Percentiles rank a stretch among this genome's conserved stretches.
Conservation (phyloP, 805 yeast genomes). For the Saccharomycopsis sp. region DNA sequence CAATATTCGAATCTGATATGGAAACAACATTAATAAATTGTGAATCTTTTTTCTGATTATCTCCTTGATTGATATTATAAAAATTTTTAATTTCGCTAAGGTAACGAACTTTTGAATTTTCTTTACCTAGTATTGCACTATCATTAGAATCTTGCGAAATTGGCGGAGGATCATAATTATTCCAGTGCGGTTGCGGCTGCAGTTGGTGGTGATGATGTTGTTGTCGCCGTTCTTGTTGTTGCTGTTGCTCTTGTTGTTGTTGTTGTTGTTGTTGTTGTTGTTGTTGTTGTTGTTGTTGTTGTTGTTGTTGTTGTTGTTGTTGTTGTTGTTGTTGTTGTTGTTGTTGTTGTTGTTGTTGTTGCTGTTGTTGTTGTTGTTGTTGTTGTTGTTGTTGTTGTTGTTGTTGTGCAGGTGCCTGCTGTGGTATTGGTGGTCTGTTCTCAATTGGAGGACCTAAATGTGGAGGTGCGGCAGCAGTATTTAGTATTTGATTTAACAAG, state of each 20-base stretch:
- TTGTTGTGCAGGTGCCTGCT: conserved; percentile 6
- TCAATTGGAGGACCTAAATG: neutral
- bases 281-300: conserved; percentile 6
- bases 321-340: conserved; percentile 8
- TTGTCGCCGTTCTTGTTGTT: neutral
- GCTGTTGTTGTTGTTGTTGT: conserved; percentile 11
- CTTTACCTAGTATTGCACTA: no score
- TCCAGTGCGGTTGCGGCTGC: neutral
- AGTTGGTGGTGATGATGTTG: neutral
- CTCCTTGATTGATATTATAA: conserved; percentile 7
- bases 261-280: conserved; percentile 17
- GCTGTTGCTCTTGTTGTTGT: conserved; percentile 17
- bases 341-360: conserved; percentile 1
- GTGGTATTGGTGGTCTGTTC: neutral
- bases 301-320: conserved; percentile 11
- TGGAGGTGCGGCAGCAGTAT: neutral
- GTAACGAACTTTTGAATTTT: conserved; percentile 19
- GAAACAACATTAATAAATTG: conserved; percentile 4
- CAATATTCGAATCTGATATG: neutral
- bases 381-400: conserved; percentile 16
- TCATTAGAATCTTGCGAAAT: no score
- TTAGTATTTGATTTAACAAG: neutral
- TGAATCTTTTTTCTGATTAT: neutral
- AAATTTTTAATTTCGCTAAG: conserved; percentile 23
- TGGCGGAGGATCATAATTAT: no score